Conservation (phyloP, 2,329 filamentous ascomycete genomes). For the Lasiodiplodia gonubiensis region DNA sequence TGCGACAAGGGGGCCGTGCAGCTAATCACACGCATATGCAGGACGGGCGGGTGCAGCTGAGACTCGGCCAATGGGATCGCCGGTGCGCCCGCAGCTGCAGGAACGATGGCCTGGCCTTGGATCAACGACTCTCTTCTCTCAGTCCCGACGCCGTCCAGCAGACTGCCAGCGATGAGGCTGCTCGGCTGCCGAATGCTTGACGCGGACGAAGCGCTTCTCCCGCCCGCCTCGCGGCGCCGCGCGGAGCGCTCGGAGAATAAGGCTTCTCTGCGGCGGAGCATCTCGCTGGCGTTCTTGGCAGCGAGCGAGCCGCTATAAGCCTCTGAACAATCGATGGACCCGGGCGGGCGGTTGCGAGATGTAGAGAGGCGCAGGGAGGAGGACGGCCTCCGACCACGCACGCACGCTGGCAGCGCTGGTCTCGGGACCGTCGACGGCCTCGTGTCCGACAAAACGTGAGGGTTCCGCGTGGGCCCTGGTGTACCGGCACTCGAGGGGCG, state of each 20-base stretch:
- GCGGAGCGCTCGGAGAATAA: conserved; percentile 15
- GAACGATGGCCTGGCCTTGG: conserved; percentile 29
- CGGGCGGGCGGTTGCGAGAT: conserved; percentile 25
- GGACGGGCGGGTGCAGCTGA: conserved; percentile 27
- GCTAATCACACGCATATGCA: conserved; percentile 31
- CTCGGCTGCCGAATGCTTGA: conserved; percentile 12
- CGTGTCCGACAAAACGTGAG: conserved; percentile 27
- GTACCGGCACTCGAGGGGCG: conserved; percentile 18
- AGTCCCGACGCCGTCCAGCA: conserved; percentile 5
- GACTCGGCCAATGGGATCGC: conserved; percentile 27
- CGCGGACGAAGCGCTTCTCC: not conserved
- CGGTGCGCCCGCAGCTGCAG: conserved; percentile 24
- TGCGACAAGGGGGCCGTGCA: conserved; percentile 25
- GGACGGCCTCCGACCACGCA: not conserved
- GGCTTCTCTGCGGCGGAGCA: not conserved
- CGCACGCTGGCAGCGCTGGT: conserved; percentile 14
- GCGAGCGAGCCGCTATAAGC: conserved; percentile 1
- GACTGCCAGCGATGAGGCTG: not conserved
- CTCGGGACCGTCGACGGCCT: conserved; percentile 23
- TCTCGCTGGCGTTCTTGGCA: conserved; percentile 18
- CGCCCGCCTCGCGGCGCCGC: not conserved
- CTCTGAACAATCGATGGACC: conserved; percentile 13
- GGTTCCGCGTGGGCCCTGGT: conserved; percentile 25
- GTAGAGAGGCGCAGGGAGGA: conserved; percentile 11
- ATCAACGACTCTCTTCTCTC: conserved; percentile 2